Evolutionary conservation across 768 basidiomycete genomes (phyloP).

Genomic region (Suillus sp.): DNA sequence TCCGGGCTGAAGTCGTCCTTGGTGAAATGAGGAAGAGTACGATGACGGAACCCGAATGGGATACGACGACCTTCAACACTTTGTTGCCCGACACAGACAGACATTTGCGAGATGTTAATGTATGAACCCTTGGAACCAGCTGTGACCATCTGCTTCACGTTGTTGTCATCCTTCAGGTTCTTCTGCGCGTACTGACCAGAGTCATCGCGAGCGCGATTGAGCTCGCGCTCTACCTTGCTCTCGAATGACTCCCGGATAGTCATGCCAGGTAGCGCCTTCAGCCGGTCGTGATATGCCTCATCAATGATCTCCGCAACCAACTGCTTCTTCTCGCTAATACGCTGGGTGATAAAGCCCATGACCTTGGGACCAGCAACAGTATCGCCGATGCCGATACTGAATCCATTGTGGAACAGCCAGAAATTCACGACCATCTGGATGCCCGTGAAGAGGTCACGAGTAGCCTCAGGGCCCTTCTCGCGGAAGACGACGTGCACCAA

Average conservation of each 20-base stretch:
- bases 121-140: conserved; percentile 98
- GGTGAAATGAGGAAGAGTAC: conserved; percentile 94
- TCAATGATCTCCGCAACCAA: conserved; percentile 80
- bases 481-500: conserved; percentile 96
- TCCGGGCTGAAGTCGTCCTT: conserved; percentile 99
- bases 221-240: conserved; percentile 83
- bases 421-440: conserved; percentile 96
- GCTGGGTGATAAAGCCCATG: conserved; percentile 83
- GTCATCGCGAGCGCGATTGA: conserved; percentile 93
- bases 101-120: conserved; percentile 99
- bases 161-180: conserved; percentile 97
- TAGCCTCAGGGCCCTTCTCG: conserved; percentile 93
- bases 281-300: conserved; percentile 80
- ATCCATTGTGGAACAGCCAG: conserved; percentile 99
- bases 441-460: conserved; percentile 88
- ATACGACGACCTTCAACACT: conserved; percentile 98
- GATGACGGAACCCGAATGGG: conserved; percentile 96
- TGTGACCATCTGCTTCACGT: conserved; percentile 99
- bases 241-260: conserved; percentile 99
- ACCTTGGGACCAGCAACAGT: conserved; percentile 91
- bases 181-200: conserved; percentile 98
- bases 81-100: conserved; percentile 98
- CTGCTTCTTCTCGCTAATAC: conserved; percentile 79
- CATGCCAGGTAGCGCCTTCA: conserved; percentile 95
- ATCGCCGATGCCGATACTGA: conserved; percentile 98